A percentile compares a stretch with the other conserved stretches of the same genome.
These are phyloP conservation scores for Colletotrichum sp. DNA, from an alignment of 2,329 filamentous ascomycete species.

Conservation along the genomic window DNA sequence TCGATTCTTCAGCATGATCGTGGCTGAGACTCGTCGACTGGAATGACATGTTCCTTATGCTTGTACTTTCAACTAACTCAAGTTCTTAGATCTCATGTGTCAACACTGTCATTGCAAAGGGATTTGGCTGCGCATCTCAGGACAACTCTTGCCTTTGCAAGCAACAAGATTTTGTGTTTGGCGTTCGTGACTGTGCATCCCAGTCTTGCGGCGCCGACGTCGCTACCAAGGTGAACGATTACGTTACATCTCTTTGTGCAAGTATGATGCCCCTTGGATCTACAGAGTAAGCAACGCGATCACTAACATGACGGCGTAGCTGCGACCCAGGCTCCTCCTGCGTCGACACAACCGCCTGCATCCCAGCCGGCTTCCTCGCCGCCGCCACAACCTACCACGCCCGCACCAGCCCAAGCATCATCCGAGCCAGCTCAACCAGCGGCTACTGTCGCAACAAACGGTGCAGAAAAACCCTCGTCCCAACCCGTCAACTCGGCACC, in stretches of 20 bases:
- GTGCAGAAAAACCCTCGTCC: neutral
- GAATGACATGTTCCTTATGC: neutral
- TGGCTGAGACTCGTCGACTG: neutral
- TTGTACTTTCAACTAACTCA: neutral
- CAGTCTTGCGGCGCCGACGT: slow-evolving; percentile 30
- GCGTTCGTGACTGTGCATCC: slow-evolving; percentile 45
- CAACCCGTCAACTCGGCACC: neutral
- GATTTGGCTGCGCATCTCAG: slow-evolving; percentile 28
- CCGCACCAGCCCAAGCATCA: neutral
- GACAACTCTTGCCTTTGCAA: slow-evolving; percentile 45
- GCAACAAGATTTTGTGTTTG: slow-evolving; percentile 35
- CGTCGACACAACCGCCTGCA: neutral
- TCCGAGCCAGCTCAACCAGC: neutral
- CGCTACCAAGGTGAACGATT: slow-evolving; percentile 31
- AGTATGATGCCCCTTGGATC: slow-evolving; percentile 24
- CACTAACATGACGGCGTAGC: neutral
- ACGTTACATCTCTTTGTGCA: slow-evolving; percentile 30
- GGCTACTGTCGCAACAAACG: neutral
- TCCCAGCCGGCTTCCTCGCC: neutral
- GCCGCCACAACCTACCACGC: neutral
- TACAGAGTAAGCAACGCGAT: neutral
- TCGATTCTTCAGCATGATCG: neutral
- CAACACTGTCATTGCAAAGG: slow-evolving; percentile 21
- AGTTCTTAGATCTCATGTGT: slow-evolving; percentile 2
- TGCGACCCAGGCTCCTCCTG: neutral